Conservation (phyloP, 805 yeast species). For the Schizosaccharomyces lindneri region DNA sequence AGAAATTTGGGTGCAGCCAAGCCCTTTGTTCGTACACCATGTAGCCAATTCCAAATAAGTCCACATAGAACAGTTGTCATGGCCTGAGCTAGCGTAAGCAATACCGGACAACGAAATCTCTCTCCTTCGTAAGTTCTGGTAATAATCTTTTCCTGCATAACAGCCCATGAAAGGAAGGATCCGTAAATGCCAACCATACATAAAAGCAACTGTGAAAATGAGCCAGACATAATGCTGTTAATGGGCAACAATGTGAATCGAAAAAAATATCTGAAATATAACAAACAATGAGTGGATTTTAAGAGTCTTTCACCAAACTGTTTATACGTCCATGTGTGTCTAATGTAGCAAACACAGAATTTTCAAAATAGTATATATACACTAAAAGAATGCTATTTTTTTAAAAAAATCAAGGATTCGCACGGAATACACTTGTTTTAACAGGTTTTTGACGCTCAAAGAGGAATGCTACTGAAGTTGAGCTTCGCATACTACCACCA, state of each 20-base stretch:
- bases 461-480: too few relatives aligned
- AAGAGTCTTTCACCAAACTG: too few relatives aligned
- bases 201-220: background rate
- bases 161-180: slow-evolving; percentile 77
- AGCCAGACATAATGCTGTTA: background rate
- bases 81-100: background rate
- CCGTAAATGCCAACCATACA: slow-evolving; percentile 25
- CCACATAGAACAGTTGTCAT: background rate
- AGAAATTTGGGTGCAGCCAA: background rate
- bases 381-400: too few relatives aligned
- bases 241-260: background rate
- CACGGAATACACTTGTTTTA: too few relatives aligned
- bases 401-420: too few relatives aligned
- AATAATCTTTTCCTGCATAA: slow-evolving; percentile 69
- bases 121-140: slow-evolving; percentile 31
- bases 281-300: too few relatives aligned
- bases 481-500: too few relatives aligned
- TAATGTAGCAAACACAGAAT: too few relatives aligned
- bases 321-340: too few relatives aligned
- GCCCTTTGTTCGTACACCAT: background rate
- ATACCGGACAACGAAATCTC: background rate
- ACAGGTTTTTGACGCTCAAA: too few relatives aligned
- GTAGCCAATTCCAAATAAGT: background rate
- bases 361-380: too few relatives aligned
- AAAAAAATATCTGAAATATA: background rate